Evolutionary conservation across 805 yeast genomes (phyloP), one percentile per base, ranked within the genome.

Genomic region (Monosporozyma yasuniensis): DNA sequence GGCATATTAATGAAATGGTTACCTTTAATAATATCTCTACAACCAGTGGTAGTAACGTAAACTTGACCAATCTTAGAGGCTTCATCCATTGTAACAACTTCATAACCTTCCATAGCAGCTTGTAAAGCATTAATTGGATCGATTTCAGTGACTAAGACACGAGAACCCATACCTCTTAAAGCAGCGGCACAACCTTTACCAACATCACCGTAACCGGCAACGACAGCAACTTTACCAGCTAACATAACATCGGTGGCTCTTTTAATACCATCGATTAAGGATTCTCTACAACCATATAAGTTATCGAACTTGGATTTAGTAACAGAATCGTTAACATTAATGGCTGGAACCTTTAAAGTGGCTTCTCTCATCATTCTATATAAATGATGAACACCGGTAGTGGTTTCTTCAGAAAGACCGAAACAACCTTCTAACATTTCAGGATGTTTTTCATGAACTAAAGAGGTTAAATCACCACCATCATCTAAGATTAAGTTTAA

Each of bases 111-210:
- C 73, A 93, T 97, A 64, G 98, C 97, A 63, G 99, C 99, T 80
- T 91, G 99, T 67, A 91, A 80, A 62, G 99, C 99, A 73, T 91
- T 91, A 78, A 91, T 91, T 69, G 99, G 99, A 75, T 91, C 99
- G 67, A 91, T 78, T 80, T 91, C 99, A 62, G 98, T 85, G 67
- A 91, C 89, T 60, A 93, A 80, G 64, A 91, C 99, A 75, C 96
- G 87, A 61, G 99, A 96, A 79, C 99, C 99, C 97, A 91, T 90
- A 70, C 95, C 90, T 77, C 87, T 84, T 67, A 93, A 82, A 60
- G 99, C 96, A 87, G 89, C 85, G 72, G 96, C 97, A 82, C 99
- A 91, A 74, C 99, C 99, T 79, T 91, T 91, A 79, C 99, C 99
- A 69, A 91, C 99, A 72, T 91, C 99, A 82, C 99, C 99, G 79